Conservation (phyloP, 768 basidiomycete genomes). For the Russula compacta region DNA sequence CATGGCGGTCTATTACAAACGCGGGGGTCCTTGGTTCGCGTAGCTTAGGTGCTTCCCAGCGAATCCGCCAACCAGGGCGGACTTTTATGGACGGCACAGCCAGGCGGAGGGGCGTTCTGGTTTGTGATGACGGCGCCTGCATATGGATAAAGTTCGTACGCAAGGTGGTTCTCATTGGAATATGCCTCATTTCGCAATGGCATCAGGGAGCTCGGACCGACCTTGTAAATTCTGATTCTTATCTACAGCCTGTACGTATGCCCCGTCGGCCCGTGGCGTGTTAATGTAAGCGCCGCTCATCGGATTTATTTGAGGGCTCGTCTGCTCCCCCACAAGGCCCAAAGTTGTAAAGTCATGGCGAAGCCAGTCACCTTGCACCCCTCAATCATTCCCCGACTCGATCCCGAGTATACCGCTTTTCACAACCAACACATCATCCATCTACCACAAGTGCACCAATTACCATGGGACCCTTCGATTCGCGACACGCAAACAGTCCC, state of each 20-base stretch:
- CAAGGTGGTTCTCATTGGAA: neutral
- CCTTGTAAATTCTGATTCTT: neutral
- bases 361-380: slow-evolving; percentile 51
- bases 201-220: slow-evolving; percentile 1
- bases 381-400: slow-evolving; percentile 45
- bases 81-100: slow-evolving; percentile 37
- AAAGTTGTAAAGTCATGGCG: slow-evolving; percentile 5
- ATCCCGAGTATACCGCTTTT: slow-evolving; percentile 58
- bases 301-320: slow-evolving; percentile 5
- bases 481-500: slow-evolving; percentile 46
- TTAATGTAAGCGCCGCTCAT: neutral
- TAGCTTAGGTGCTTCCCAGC: slow-evolving; percentile 47
- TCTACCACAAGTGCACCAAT: slow-evolving; percentile 41
- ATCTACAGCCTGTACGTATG: neutral
- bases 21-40: slow-evolving; percentile 64
- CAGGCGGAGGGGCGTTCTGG: slow-evolving; percentile 37
- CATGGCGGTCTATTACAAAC: slow-evolving; percentile 61
- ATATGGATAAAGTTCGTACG: neutral
- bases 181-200: neutral
- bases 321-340: slow-evolving; percentile 1
- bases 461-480: slow-evolving; percentile 53
- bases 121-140: slow-evolving; percentile 31
- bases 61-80: slow-evolving; percentile 44
- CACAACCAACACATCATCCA: slow-evolving; percentile 43
- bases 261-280: neutral